Evolutionary conservation across 1,284 basidiomycete species (phyloP), one percentile per base, ranked within the genome.

Genomic region (Porphyrellus sp.): DNA sequence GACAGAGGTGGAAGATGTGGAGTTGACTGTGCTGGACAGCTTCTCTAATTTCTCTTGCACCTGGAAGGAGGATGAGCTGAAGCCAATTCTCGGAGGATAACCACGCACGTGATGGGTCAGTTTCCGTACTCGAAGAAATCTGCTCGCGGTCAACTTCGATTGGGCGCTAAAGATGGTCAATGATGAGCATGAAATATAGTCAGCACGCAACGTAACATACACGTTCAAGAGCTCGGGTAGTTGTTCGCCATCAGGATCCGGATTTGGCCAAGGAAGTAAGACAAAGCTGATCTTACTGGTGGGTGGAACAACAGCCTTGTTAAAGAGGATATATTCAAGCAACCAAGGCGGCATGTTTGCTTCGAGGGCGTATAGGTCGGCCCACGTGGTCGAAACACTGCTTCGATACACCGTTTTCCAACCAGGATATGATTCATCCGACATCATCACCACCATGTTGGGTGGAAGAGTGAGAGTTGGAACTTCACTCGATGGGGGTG

Each of bases 11-110:
- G 69, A 59, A 24, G 64, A 41, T 25, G 61, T 48, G 28, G 64
- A 56, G 41, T 60, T 60, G 9, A 45, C 9, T 24, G 50, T 57
- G 35, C 44, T 54, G n/a, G 52, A 64, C 18, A 85, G 62, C 59
- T 77, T 83, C 33, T 93, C 90, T 6, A 96, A 76, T 68, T 94
- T 95, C 60, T 97, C 93, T 64, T 89, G 86, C 1, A 92, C 87
- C 89, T 91, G 58, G 9, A 47, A 46, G 6, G 46, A 30, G n/a
- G 31, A 35, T 67, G 25, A 69, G 47, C 23, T 51, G 24, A 1
- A 28, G 24, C 25, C 11, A 7, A 18, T 27, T 47, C 21, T 42
- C 8, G 18, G 15, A 18, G 33, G 9, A 34, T 30, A 50, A 28
- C 24, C 15, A 73, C 86, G 41, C 65, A 95, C 91, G 74, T 98